phyloP scores from a whole-genome alignment of 306 rosid species.

The Chamaecrista fasciculata region DNA sequence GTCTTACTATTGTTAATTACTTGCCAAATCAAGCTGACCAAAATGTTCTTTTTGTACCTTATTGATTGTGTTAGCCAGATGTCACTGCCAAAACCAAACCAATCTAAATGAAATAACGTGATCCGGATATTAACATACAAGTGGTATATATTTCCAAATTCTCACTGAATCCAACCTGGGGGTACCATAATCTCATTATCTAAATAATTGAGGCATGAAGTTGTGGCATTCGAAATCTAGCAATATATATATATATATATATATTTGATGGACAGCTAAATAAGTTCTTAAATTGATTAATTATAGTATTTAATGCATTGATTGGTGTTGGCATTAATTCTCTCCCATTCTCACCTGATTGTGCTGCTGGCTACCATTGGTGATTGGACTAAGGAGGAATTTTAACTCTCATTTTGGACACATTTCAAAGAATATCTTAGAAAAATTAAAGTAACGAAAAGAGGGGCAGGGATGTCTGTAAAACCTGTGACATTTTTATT shows the following conservation, averaged over 20 bases:
- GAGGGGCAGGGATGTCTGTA: conserved; percentile 30
- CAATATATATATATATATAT: not conserved
- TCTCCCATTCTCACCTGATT: not conserved
- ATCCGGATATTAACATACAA: not conserved
- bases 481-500: conserved; percentile 27
- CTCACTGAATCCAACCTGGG: not conserved
- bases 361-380: conserved; percentile 8
- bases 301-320: not conserved
- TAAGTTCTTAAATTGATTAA: not conserved
- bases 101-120: not conserved
- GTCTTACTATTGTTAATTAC: not conserved
- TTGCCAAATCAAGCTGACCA: not conserved
- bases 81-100: not conserved
- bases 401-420: conserved; percentile 19
- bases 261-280: no score
- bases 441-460: conserved; percentile 3
- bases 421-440: conserved; percentile 17
- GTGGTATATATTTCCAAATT: not conserved
- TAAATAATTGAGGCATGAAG: conserved; percentile 13
- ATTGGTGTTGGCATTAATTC: conserved; percentile 11
- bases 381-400: not conserved
- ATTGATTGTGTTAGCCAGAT: not conserved
- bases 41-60: not conserved
- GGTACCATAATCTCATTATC: not conserved
- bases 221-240: not conserved